A percentile compares a stretch with the other conserved stretches of the same genome.
These are phyloP conservation scores for Gnomoniopsis sp. DNA, from an alignment of 2,329 filamentous ascomycete genomes.

Conservation along the genomic window DNA sequence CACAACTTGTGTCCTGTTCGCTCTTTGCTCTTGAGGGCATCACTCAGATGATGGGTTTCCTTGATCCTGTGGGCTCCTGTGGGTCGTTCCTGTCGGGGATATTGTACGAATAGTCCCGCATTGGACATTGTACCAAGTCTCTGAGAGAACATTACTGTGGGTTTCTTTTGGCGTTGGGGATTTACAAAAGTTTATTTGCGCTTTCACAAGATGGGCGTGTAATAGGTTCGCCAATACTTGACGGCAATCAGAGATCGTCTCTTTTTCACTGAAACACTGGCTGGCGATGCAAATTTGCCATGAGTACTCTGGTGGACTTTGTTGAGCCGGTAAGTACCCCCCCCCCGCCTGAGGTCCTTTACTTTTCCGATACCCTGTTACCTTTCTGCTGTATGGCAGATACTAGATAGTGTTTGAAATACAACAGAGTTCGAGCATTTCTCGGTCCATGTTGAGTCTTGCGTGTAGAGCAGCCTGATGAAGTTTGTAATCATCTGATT, in stretches of 20 bases:
- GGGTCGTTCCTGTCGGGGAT: conserved; percentile 16
- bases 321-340: conserved; percentile 23
- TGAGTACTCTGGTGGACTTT: conserved; percentile 18
- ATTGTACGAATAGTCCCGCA: conserved; percentile 18
- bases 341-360: background rate
- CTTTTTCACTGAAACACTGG: conserved; percentile 12
- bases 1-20: conserved; percentile 18
- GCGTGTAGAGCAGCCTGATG: background rate
- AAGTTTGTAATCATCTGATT: background rate
- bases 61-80: conserved; percentile 23
- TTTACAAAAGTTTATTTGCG: conserved; percentile 14
- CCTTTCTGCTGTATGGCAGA: conserved; percentile 9
- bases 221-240: background rate
- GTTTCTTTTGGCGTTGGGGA: conserved; percentile 18
- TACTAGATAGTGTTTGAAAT: conserved; percentile 8
- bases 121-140: conserved; percentile 17
- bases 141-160: conserved; percentile 14
- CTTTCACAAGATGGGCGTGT: conserved; percentile 1
- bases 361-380: conserved; percentile 3
- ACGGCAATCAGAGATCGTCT: conserved; percentile 4
- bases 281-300: conserved; percentile 20
- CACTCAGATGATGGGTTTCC: conserved; percentile 24
- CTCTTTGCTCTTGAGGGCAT: conserved; percentile 29
- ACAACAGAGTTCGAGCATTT: background rate
- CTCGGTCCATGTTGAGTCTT: background rate